Base-by-base conservation (phyloP, 2,329 filamentous ascomycete genomes). In the Aspergillus aculeatus region DNA sequence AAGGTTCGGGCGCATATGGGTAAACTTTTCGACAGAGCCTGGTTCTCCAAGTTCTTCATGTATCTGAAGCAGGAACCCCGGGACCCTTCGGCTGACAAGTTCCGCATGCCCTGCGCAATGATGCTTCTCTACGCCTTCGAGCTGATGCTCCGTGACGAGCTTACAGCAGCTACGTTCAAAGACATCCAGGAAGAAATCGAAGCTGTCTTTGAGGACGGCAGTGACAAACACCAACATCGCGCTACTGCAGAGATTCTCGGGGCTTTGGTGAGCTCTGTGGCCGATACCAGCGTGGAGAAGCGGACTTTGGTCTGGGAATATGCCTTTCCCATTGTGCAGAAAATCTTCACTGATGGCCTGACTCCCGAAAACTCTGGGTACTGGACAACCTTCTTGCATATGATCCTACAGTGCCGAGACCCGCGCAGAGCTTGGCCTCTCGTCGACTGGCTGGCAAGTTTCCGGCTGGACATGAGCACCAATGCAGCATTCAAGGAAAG, bases 401-500 rank as follows among this genome's bases (percentile, higher is more conserved):
- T 97, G 71, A 86, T 96, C 26, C 82, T 96, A 47, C 92, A 96
- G 67, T 88, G 89, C 11, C 94, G 95, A 70, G 95, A 99, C 75
- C 94, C 95, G 12, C 86, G 96, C 49, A 87, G 94, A 63, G 88
- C 88, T 3, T 92, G 90, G 81, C 94, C 96, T 65, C 83, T 99
- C 63, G 85, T 96, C 38, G 89, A 95, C 64, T 89, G 87, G 75
- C 82, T 99, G 21, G 86, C 89, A 50, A 86, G 88, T 56, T 98
- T 98, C 84, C 86, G 92, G 31, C 82, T 99, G 10, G 95, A 99
- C 73, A 94, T 98, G 89, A 82, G 86, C 5, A 97, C 94, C 0
- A 97, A 98, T 72, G 95, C 96, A 4, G 95, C 95, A 0, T 99
- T 99, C 83, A 99, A 99, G 75, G 96, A 99, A 74, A 96, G 94